Percentiles rank a stretch among this genome's conserved stretches.
Conservation (phyloP, 768 basidiomycete species). For the Kondoa malvinella region DNA sequence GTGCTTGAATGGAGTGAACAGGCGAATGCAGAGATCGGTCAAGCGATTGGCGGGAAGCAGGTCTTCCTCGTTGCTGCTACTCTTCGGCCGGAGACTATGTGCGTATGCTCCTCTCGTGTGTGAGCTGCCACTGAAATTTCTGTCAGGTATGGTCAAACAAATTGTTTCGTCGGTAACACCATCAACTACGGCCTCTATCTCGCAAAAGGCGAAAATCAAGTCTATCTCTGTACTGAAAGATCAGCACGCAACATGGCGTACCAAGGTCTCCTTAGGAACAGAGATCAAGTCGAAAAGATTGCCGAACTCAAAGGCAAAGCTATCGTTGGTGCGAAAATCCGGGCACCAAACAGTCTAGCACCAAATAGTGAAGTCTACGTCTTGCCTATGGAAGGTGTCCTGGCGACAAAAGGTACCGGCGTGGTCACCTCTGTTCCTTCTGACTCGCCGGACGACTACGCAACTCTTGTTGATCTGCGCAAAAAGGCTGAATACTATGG, state of each 20-base stretch:
- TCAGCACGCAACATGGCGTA: slow-evolving; percentile 95
- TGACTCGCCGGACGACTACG: slow-evolving; percentile 93
- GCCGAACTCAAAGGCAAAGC: slow-evolving; percentile 59
- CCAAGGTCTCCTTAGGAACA: slow-evolving; percentile 62
- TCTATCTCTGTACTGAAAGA: slow-evolving; percentile 73
- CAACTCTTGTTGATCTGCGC: slow-evolving; percentile 70
- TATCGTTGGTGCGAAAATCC: slow-evolving; percentile 73
- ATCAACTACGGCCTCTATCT: slow-evolving; percentile 87
- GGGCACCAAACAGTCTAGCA: slow-evolving; percentile 64
- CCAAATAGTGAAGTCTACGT: slow-evolving; percentile 66
- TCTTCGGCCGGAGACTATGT: slow-evolving; percentile 92
- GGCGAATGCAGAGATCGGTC: slow-evolving; percentile 42
- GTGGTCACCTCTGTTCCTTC: slow-evolving; percentile 97
- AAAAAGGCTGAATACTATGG: slow-evolving; percentile 96
- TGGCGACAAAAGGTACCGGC: slow-evolving; percentile 95
- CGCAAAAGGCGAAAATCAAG: slow-evolving; percentile 48
- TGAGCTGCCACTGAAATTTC: neutral
- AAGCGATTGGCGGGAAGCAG: slow-evolving; percentile 41
- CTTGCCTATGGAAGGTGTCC: slow-evolving; percentile 94
- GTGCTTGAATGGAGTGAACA: slow-evolving; percentile 72
- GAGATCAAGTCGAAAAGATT: slow-evolving; percentile 56
- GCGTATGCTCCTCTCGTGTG: slow-evolving; percentile 26
- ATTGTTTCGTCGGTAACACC: slow-evolving; percentile 79
- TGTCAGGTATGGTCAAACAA: slow-evolving; percentile 85
- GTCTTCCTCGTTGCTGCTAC: slow-evolving; percentile 92